Evolutionary conservation across 129 eudicot species (phyloP).

Genomic region (sunflower (Helianthus annuus)): DNA sequence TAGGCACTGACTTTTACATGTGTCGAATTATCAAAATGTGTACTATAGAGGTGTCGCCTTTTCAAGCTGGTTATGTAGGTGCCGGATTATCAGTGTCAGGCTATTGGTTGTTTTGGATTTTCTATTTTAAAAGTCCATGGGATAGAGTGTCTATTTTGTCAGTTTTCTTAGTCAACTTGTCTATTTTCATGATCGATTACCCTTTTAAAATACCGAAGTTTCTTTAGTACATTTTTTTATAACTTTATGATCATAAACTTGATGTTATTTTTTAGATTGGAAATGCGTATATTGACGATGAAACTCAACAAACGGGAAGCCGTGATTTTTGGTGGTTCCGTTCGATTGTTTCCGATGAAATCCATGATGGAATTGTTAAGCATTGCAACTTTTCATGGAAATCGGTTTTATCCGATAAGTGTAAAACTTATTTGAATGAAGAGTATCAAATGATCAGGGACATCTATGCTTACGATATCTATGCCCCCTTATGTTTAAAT

Average conservation of each 20-base stretch:
- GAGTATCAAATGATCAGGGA: slow-evolving; percentile 21
- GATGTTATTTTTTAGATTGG: slow-evolving; percentile 46
- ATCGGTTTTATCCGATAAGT: slow-evolving; percentile 26
- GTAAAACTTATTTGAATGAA: slow-evolving; percentile 22
- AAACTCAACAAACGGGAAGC: slow-evolving; percentile 32
- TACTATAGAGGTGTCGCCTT: no score
- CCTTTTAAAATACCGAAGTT: no score
- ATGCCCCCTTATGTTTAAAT: slow-evolving; percentile 57
- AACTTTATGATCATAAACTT: neutral
- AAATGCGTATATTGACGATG: slow-evolving; percentile 47
- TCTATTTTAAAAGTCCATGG: no score
- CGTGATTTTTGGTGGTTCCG: slow-evolving; percentile 43
- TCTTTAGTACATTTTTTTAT: no score
- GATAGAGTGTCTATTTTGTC: no score
- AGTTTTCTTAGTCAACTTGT: no score
- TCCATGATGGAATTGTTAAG: slow-evolving; percentile 41
- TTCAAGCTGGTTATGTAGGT: no score
- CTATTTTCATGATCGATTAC: no score
- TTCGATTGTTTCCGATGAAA: slow-evolving; percentile 47
- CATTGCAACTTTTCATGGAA: slow-evolving; percentile 43
- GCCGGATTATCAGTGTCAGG: no score
- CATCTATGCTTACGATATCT: slow-evolving; percentile 43
- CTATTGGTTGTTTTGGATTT: no score
- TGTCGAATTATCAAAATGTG: no score
- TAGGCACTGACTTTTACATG: no score